Evolutionary conservation across 306 rosid genomes (phyloP).

Genomic region (Carpinus fangiana): DNA sequence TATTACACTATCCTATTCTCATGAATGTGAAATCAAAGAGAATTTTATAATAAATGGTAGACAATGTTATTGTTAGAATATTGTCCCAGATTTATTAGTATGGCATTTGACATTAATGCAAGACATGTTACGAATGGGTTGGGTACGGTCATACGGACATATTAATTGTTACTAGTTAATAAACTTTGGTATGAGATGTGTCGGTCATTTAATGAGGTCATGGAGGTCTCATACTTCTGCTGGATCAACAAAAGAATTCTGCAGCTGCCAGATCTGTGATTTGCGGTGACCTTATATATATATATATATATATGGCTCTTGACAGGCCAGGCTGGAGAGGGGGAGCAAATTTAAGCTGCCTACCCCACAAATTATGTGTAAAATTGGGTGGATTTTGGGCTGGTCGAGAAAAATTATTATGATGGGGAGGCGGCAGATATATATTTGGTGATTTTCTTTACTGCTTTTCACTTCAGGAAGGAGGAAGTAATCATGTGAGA

Average conservation of each 20-base stretch:
- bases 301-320: conserved; percentile 27
- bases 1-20: no score
- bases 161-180: no score
- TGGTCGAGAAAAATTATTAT: no score
- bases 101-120: conserved; percentile 31
- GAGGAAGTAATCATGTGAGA: conserved; percentile 23
- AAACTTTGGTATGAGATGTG: no score
- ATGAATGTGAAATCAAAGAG: neutral
- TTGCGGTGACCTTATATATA: neutral
- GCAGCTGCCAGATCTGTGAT: conserved; percentile 34
- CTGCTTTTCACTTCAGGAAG: conserved; percentile 9
- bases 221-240: conserved; percentile 34
- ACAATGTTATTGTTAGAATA: neutral
- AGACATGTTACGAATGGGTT: conserved; percentile 29
- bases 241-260: conserved; percentile 28
- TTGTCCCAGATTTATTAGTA: conserved; percentile 3
- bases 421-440: neutral
- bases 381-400: no score
- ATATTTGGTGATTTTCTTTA: neutral
- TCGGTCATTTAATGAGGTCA: conserved; percentile 45
- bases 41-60: no score
- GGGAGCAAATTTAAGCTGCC: conserved; percentile 42
- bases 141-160: conserved; percentile 74
- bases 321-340: conserved; percentile 79
- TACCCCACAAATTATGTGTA: conserved; percentile 41